Percentiles rank a stretch among this genome's conserved stretches.
phyloP scores from a whole-genome alignment of 225 moss, liverwort and hornwort species.

The Pseudoscleropodium purum region DNA sequence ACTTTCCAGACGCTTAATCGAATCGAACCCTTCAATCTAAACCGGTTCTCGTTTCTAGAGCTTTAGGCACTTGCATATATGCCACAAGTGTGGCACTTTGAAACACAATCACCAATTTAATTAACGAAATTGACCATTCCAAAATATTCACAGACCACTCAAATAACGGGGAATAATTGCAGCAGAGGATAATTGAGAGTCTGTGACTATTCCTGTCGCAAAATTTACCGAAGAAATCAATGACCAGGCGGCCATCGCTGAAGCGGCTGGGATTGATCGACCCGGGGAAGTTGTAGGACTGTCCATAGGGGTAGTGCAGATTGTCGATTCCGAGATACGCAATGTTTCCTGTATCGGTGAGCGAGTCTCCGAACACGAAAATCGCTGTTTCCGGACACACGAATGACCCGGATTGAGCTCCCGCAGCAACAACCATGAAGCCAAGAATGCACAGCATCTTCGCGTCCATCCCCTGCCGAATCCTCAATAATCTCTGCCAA shows the following conservation, averaged over 20 bases:
- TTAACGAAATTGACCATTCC: neutral
- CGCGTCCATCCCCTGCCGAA: neutral
- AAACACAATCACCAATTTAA: neutral
- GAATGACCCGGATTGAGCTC: neutral
- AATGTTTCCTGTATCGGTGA: slow-evolving; percentile 28
- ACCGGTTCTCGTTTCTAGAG: neutral
- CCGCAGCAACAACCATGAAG: neutral
- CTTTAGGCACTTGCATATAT: neutral
- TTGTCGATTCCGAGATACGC: neutral
- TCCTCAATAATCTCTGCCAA: neutral
- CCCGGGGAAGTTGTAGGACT: slow-evolving; percentile 1
- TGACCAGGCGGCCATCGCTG: slow-evolving; percentile 20
- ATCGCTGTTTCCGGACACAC: slow-evolving; percentile 10
- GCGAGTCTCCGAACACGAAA: slow-evolving; percentile 30
- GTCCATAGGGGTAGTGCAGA: slow-evolving; percentile 2
- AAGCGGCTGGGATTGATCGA: slow-evolving; percentile 15
- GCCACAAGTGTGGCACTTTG: neutral
- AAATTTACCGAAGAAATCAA: slow-evolving; percentile 16
- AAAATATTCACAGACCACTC: neutral
- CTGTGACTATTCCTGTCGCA: neutral
- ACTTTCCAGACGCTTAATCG: neutral
- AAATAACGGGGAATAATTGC: neutral
- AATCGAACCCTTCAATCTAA: neutral
- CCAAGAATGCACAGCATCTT: neutral
- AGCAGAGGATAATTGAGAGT: neutral